These are phyloP conservation scores for Aristolochia fimbriata DNA, from an alignment of 164 flowering plant genomes.

Conservation along the genomic window DNA sequence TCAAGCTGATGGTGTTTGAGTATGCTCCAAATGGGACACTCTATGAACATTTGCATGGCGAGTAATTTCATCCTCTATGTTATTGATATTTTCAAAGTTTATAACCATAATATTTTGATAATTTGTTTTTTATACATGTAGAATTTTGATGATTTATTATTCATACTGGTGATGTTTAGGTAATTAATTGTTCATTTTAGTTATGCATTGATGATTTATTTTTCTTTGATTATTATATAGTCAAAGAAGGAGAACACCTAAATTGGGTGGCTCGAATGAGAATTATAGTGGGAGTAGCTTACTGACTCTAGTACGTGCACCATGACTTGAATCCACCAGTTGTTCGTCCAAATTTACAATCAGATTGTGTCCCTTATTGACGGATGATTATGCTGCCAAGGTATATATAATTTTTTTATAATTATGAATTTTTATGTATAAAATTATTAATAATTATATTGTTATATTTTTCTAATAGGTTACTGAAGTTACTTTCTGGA, in stretches of 20 bases:
- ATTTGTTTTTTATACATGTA: background rate
- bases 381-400: slow-evolving; percentile 94
- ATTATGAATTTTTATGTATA: too few species aligned
- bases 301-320: slow-evolving; percentile 85
- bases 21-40: too few species aligned
- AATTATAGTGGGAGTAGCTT: slow-evolving; percentile 80
- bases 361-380: slow-evolving; percentile 41
- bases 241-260: slow-evolving; percentile 76
- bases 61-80: background rate
- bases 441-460: too few species aligned
- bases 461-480: too few species aligned
- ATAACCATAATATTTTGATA: too few species aligned
- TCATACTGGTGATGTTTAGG: too few species aligned
- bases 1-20: slow-evolving; percentile 90
- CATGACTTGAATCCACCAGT: too few species aligned
- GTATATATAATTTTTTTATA: too few species aligned
- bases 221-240: too few species aligned
- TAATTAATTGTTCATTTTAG: too few species aligned
- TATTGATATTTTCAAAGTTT: background rate
- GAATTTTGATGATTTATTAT: background rate
- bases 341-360: slow-evolving; percentile 41
- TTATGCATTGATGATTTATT: too few species aligned
- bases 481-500: too few species aligned
- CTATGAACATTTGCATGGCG: slow-evolving; percentile 91
- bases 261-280: slow-evolving; percentile 86